Evolutionary conservation across 768 basidiomycete species (phyloP).

Genomic region (Porphyrellus cyaneotinctus): DNA sequence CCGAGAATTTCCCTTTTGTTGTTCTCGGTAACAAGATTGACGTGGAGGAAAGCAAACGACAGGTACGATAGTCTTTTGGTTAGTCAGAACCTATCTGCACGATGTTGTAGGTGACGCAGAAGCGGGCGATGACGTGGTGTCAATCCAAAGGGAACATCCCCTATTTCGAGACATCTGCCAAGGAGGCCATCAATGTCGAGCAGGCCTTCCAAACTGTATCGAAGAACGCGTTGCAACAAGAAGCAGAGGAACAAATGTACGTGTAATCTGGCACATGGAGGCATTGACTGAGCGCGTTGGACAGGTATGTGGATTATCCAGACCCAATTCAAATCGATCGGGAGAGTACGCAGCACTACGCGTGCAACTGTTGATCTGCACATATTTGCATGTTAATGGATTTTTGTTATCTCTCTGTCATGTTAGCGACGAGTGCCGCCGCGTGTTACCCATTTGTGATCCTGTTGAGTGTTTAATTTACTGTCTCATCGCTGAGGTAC

Average conservation of each 20-base stretch:
- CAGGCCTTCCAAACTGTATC: conserved; percentile 99
- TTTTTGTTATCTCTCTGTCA: conserved; percentile 23
- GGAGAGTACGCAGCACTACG: conserved; percentile 86
- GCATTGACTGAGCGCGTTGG: conserved; percentile 12
- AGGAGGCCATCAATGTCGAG: conserved; percentile 99
- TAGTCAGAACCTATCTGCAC: neutral
- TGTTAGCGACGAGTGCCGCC: conserved; percentile 23
- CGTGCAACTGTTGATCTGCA: conserved; percentile 76
- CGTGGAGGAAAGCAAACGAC: conserved; percentile 96
- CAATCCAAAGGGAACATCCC: conserved; percentile 99
- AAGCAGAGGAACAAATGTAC: conserved; percentile 92
- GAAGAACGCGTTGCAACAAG: conserved; percentile 98
- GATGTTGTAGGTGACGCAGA: conserved; percentile 82
- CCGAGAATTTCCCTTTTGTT: conserved; percentile 99
- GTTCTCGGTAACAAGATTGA: conserved; percentile 99
- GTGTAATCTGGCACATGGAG: conserved; percentile 28
- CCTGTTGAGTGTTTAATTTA: conserved; percentile 35
- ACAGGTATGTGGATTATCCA: conserved; percentile 97
- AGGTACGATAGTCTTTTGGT: conserved; percentile 48
- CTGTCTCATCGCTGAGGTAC: conserved; percentile 17
- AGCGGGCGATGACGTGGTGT: conserved; percentile 99
- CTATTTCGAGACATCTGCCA: conserved; percentile 99
- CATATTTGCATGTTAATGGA: conserved; percentile 12
- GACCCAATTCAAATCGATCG: conserved; percentile 97
- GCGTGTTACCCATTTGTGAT: conserved; percentile 33